These are phyloP conservation scores for Apiosordaria backusii DNA, from an alignment of 495 filamentous ascomycete genomes.

Conservation along the genomic window DNA sequence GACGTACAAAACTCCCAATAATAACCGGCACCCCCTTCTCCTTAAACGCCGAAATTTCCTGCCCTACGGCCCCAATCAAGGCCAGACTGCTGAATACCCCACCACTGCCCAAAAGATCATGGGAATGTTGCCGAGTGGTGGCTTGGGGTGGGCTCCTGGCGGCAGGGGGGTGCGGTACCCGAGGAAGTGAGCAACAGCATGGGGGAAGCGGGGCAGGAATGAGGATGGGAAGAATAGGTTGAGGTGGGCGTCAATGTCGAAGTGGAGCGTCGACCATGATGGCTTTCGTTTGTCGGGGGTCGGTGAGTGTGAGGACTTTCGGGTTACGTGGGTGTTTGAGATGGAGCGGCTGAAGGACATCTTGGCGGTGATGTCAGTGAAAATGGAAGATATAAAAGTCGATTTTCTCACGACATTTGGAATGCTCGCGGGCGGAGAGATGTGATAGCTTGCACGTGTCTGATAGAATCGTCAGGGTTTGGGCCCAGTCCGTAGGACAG, in stretches of 20 bases:
- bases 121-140: constrained; percentile 46
- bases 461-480: background rate
- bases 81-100: constrained; percentile 51
- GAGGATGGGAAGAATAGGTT: constrained; percentile 58
- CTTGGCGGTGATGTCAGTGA: background rate
- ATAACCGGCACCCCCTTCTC: constrained; percentile 44
- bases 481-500: background rate
- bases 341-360: background rate
- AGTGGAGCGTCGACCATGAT: constrained; percentile 39
- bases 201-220: constrained; percentile 44
- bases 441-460: background rate
- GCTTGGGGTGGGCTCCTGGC: constrained; percentile 9
- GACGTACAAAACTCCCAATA: constrained; percentile 49
- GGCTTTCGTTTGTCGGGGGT: background rate
- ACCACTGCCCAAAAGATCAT: constrained; percentile 51
- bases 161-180: constrained; percentile 43
- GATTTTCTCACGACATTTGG: background rate
- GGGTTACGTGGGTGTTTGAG: background rate
- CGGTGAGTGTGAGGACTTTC: background rate
- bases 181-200: constrained; percentile 48
- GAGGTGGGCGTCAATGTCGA: constrained; percentile 64
- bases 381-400: background rate
- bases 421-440: background rate
- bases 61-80: constrained; percentile 45
- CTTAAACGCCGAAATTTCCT: constrained; percentile 36